Percentiles rank a stretch among this genome's conserved stretches.
Conservation (phyloP, 2,329 filamentous ascomycete species). For the Huntiella bhutanensis region DNA sequence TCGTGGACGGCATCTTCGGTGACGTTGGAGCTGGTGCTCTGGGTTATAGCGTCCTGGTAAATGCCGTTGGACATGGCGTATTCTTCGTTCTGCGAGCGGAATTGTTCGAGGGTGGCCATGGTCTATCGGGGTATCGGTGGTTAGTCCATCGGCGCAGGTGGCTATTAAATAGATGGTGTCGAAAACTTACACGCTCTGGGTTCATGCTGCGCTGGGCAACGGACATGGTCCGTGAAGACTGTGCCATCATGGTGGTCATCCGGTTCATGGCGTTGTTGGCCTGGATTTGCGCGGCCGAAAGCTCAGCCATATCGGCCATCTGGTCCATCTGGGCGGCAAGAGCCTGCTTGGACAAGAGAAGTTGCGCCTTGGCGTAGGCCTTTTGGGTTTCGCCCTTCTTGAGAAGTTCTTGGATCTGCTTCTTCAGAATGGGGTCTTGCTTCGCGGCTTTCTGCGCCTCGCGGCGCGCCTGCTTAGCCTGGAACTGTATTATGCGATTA, state of each 20-base stretch:
- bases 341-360: slow-evolving; percentile 41
- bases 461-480: slow-evolving; percentile 42
- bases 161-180: neutral
- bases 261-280: slow-evolving; percentile 47
- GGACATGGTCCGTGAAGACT: slow-evolving; percentile 38
- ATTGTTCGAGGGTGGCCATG: slow-evolving; percentile 40
- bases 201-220: slow-evolving; percentile 39
- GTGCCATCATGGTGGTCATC: slow-evolving; percentile 45
- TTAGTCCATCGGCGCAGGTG: neutral
- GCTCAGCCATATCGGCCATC: slow-evolving; percentile 44
- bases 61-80: slow-evolving; percentile 50
- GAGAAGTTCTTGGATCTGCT: slow-evolving; percentile 43
- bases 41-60: slow-evolving; percentile 70
- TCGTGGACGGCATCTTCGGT: slow-evolving; percentile 73
- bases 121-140: slow-evolving; percentile 21
- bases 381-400: slow-evolving; percentile 45
- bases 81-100: slow-evolving; percentile 43
- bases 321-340: slow-evolving; percentile 45
- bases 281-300: slow-evolving; percentile 41
- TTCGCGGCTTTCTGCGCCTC: slow-evolving; percentile 42
- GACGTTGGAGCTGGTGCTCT: slow-evolving; percentile 54
- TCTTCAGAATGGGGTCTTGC: slow-evolving; percentile 40
- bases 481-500: slow-evolving; percentile 23
- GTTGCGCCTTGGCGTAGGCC: slow-evolving; percentile 43
- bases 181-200: slow-evolving; percentile 29